Percentiles rank a stretch among this genome's conserved stretches.
Conservation (phyloP, 2,329 filamentous ascomycete genomes). For the Plenodomus lindquistii region DNA sequence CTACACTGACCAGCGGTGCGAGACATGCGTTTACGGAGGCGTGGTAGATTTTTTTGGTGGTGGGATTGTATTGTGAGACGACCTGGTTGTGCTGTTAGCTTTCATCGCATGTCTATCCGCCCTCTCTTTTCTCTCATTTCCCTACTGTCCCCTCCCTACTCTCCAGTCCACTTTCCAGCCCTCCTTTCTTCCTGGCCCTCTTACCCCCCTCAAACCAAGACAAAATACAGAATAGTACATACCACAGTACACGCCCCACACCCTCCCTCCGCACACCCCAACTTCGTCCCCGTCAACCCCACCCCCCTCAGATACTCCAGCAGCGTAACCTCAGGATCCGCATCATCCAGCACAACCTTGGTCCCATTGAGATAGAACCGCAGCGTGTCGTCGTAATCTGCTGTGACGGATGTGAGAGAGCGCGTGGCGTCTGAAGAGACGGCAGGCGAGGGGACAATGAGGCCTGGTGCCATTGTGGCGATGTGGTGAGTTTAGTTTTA, state of each 20-base stretch:
- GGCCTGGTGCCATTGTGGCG: constrained; percentile 60
- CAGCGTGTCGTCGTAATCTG: constrained; percentile 81
- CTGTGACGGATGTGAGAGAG: constrained; percentile 66
- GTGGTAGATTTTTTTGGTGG: constrained; percentile 90
- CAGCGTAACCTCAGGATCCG: constrained; percentile 89
- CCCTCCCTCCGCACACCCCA: constrained; percentile 94
- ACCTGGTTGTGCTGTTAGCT: constrained; percentile 53
- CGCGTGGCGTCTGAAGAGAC: constrained; percentile 50
- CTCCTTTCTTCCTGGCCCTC: too few relatives aligned
- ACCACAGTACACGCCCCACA: constrained; percentile 95
- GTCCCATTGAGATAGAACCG: constrained; percentile 96
- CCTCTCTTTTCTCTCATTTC: background rate
- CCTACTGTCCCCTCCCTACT: background rate
- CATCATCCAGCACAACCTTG: constrained; percentile 78
- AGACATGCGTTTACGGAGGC: constrained; percentile 96
- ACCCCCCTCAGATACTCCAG: constrained; percentile 92
- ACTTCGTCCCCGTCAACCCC: constrained; percentile 91
- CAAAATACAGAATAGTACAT: constrained; percentile 31
- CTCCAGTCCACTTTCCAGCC: background rate
- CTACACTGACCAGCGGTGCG: constrained; percentile 87
- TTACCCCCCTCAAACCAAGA: background rate
- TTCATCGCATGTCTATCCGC: background rate
- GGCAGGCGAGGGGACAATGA: constrained; percentile 50
- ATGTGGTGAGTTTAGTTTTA: background rate
- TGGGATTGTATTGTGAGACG: constrained; percentile 89